These are phyloP conservation scores for Pouteria glomerata DNA, from an alignment of 148 eudicot species.

Conservation along the genomic window DNA sequence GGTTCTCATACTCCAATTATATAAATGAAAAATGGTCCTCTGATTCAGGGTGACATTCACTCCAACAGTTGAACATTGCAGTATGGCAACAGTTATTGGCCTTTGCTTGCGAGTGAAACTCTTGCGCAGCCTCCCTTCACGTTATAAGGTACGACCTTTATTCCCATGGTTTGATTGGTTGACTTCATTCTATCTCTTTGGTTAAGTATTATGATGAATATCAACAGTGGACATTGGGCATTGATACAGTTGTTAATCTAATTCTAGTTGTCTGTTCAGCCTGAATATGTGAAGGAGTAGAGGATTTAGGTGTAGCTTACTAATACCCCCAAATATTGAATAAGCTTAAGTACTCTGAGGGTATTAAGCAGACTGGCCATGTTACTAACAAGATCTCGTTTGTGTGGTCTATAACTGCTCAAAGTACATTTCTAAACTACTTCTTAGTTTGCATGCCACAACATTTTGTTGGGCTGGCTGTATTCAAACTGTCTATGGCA, in stretches of 20 bases:
- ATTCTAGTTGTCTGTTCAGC: not conserved
- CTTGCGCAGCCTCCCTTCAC: constrained; percentile 81
- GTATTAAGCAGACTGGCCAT: not conserved
- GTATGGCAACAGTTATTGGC: constrained; percentile 94
- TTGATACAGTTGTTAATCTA: not conserved
- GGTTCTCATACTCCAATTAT: not conserved
- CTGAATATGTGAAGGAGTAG: not conserved
- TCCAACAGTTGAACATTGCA: constrained; percentile 97
- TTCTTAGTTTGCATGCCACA: not conserved
- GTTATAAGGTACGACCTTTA: constrained; percentile 53
- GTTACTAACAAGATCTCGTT: not conserved
- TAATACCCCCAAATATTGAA: not conserved
- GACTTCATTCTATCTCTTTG: not conserved
- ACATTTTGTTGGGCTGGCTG: not conserved
- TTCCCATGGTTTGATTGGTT: not conserved
- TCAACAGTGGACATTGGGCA: not conserved
- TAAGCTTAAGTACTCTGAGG: not conserved
- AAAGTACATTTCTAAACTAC: not conserved
- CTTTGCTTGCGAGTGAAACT: constrained; percentile 93
- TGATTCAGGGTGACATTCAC: constrained; percentile 78
- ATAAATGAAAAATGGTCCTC: constrained; percentile 1
- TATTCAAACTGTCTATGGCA: no score
- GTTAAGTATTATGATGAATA: not conserved
- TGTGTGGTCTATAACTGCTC: not conserved
- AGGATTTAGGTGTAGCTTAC: not conserved